A percentile compares a stretch with the other conserved stretches of the same genome.
Evolutionary conservation across 2,329 filamentous ascomycete species (phyloP).

Genomic region (Ophiostoma pallidulum): DNA sequence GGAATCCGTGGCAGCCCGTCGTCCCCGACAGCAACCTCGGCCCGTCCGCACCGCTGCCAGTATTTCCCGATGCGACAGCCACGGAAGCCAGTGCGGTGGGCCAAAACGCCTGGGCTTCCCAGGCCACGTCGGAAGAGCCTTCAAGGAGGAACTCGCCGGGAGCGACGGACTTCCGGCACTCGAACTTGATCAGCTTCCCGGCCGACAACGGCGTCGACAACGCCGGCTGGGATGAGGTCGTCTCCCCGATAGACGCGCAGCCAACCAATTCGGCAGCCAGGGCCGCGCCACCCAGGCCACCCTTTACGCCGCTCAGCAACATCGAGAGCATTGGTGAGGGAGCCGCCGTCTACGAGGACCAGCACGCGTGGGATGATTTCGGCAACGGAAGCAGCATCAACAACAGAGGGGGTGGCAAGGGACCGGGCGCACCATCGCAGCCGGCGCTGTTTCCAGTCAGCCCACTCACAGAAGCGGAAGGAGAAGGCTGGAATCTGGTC

Average conservation of each 20-base stretch:
- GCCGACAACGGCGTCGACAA: constrained; percentile 29
- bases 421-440: too few species aligned
- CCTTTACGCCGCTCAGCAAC: neutral
- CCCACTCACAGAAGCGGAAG: constrained; percentile 20
- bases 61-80: constrained; percentile 18
- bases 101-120: constrained; percentile 29
- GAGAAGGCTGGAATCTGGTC: constrained; percentile 43
- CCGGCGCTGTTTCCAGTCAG: too few species aligned
- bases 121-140: constrained; percentile 15
- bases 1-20: constrained; percentile 37
- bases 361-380: constrained; percentile 43
- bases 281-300: constrained; percentile 16
- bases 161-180: constrained; percentile 14
- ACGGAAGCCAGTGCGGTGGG: constrained; percentile 24
- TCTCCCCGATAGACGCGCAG: constrained; percentile 20
- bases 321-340: neutral
- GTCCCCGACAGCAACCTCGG: constrained; percentile 23
- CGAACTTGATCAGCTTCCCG: constrained; percentile 21
- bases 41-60: constrained; percentile 18
- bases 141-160: constrained; percentile 25
- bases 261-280: constrained; percentile 16
- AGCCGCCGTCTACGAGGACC: constrained; percentile 31
- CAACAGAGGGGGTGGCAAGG: too few species aligned
- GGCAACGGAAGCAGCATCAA: too few species aligned
- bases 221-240: constrained; percentile 32